Evolutionary conservation across 2,329 filamentous ascomycete species (phyloP), one percentile per base, ranked within the genome.

Genomic region (Xylariaceae sp.): DNA sequence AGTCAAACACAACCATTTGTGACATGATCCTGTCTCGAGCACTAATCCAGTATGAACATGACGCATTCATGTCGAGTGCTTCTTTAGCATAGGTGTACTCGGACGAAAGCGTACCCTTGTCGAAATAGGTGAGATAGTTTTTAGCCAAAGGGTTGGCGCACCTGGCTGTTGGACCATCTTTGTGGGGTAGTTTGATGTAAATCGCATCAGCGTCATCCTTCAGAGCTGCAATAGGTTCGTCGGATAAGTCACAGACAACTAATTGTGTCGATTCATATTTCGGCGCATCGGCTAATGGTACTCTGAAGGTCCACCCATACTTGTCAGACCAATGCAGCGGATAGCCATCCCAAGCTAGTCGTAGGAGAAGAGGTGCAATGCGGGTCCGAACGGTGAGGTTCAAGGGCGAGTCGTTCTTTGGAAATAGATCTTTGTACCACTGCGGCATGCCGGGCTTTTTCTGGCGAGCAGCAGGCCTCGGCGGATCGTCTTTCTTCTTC

Each of bases 11-110:
- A 2, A 95, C 91, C 78, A 97, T 89, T 64, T 99, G 94, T n/a
- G 86, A 88, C 77, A 75, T 92, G 69, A 99, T 99, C 44, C 94
- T 79, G 63, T 96, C 90, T 54, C 94, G 81, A 14, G 94, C 91
- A 62, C 90, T 96, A 60, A 99, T 97, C 94, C 95, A 99, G 69
- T 99, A 99, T 1, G 92, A 97, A 66, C 95, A 99, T 0, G 90
- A 96, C 0, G 94, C 90, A 61, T 99, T 99, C 94, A 99, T 99
- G 60, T 97, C 88, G 39, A 99, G 74, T 0, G 95, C 94, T 66
- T 96, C 90, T 64, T 95, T 97, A 0, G 94, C 94, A 62, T 96
- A 92, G 0, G 83, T 67, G 62, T 87, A 97, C 66, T 96, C 87
- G 0, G 92, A 97, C 0, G 89, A 89, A 3, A 99, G 73, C 0